Conservation (phyloP, 2,329 filamentous ascomycete species). For the Fusarium heterosporum region DNA sequence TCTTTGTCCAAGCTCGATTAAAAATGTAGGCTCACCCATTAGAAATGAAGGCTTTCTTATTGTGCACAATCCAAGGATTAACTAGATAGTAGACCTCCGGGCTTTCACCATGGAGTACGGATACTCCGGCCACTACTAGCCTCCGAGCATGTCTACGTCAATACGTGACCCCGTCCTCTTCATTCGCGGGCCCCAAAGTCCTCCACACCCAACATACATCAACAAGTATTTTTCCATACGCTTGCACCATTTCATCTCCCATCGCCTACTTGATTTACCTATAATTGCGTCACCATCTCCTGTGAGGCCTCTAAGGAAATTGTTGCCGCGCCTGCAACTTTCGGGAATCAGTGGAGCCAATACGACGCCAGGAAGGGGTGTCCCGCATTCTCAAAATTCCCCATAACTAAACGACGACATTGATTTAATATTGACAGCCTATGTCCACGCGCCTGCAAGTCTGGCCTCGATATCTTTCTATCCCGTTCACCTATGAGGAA, state of each 20-base stretch:
- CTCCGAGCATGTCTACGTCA: slow-evolving; percentile 14
- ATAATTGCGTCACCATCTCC: neutral
- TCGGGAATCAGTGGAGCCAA: slow-evolving; percentile 34
- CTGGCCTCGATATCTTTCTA: slow-evolving; percentile 13
- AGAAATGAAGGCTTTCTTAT: no score
- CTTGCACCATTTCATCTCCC: slow-evolving; percentile 25
- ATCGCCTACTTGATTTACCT: slow-evolving; percentile 22
- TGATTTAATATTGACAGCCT: slow-evolving; percentile 32
- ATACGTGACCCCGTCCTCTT: slow-evolving; percentile 29
- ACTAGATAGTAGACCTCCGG: slow-evolving; percentile 1
- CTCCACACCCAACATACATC: slow-evolving; percentile 37
- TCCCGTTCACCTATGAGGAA: slow-evolving; percentile 41
- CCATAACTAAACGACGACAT: slow-evolving; percentile 36
- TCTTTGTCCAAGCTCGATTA: neutral
- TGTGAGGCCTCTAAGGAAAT: slow-evolving; percentile 10
- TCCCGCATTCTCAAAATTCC: slow-evolving; percentile 41
- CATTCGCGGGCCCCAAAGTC: slow-evolving; percentile 39
- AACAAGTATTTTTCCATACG: slow-evolving; percentile 15
- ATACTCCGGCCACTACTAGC: slow-evolving; percentile 42
- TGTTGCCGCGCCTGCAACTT: slow-evolving; percentile 5
- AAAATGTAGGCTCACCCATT: neutral
- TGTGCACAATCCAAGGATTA: neutral
- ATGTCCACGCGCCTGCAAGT: slow-evolving; percentile 34
- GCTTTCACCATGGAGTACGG: slow-evolving; percentile 30
- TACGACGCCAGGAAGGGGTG: slow-evolving; percentile 35